Conservation (phyloP, 169 alveolate genomes). For the Plasmodium vivax region DNA sequence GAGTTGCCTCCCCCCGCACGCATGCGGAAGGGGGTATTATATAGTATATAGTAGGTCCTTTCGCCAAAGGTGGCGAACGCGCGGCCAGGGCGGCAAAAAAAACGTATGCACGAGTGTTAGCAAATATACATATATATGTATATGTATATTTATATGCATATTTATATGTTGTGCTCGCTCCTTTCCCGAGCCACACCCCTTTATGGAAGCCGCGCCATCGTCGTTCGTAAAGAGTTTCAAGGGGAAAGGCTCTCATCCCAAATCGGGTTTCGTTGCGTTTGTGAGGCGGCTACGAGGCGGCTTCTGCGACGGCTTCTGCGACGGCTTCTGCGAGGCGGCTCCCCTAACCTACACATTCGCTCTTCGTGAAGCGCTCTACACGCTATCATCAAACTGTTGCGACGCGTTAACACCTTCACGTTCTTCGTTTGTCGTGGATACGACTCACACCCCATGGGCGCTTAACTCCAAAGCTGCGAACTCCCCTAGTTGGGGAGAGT, state of each 20-base stretch:
- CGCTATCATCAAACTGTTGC: not conserved
- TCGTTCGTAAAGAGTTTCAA: not conserved
- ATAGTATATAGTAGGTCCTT: not conserved
- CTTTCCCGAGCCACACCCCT: not conserved
- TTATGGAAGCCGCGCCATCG: not conserved
- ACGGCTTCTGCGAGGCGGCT: too few relatives aligned
- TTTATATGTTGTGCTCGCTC: not conserved
- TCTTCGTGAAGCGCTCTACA: not conserved
- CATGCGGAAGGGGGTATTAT: not conserved
- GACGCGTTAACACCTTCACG: not conserved
- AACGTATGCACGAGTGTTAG: not conserved
- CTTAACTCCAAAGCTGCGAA: not conserved
- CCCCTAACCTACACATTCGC: not conserved
- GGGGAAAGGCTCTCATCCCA: not conserved
- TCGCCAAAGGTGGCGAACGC: not conserved
- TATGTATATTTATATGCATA: too few relatives aligned
- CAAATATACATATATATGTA: too few relatives aligned
- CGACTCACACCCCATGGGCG: not conserved
- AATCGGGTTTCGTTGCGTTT: not conserved
- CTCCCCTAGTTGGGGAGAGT: not conserved
- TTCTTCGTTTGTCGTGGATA: not conserved
- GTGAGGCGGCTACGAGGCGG: not conserved
- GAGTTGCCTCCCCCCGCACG: not conserved
- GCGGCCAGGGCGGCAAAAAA: not conserved
- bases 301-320: too few relatives aligned